phyloP scores from a whole-genome alignment of 768 basidiomycete species.

The Boletellus ananiceps region DNA sequence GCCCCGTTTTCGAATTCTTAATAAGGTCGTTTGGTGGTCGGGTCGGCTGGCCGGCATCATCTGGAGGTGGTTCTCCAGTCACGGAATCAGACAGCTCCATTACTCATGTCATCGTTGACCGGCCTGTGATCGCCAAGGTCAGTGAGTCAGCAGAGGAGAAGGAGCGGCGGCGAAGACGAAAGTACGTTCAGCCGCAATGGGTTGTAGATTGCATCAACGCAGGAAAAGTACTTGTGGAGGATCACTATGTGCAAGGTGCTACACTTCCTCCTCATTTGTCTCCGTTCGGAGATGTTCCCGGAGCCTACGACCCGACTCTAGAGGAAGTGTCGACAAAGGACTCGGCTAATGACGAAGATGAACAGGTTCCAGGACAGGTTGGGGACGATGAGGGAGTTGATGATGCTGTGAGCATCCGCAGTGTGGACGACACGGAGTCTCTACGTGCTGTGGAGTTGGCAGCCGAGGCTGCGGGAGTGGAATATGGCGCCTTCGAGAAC shows the following conservation, averaged over 20 bases:
- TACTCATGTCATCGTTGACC: slow-evolving; percentile 93
- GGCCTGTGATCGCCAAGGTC: slow-evolving; percentile 54
- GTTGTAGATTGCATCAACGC: slow-evolving; percentile 93
- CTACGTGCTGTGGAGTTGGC: slow-evolving; percentile 85
- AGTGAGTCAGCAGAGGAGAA: slow-evolving; percentile 55
- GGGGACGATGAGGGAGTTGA: slow-evolving; percentile 27
- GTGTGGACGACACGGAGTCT: slow-evolving; percentile 55
- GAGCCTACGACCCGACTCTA: slow-evolving; percentile 66
- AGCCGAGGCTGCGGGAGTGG: slow-evolving; percentile 84
- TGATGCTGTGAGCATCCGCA: slow-evolving; percentile 29
- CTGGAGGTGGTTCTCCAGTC: slow-evolving; percentile 77
- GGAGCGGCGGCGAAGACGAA: slow-evolving; percentile 62
- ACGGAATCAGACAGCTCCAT: slow-evolving; percentile 76
- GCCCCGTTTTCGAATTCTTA: slow-evolving; percentile 91
- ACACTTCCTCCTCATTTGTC: slow-evolving; percentile 91
- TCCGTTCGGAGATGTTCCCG: slow-evolving; percentile 83
- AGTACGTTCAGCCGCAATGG: slow-evolving; percentile 97
- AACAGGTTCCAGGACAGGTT: slow-evolving; percentile 16
- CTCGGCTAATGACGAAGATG: slow-evolving; percentile 28
- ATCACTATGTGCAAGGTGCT: slow-evolving; percentile 79
- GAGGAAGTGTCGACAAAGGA: slow-evolving; percentile 29
- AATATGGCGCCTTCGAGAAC: slow-evolving; percentile 74
- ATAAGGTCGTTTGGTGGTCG: slow-evolving; percentile 89
- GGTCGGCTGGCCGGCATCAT: slow-evolving; percentile 83
- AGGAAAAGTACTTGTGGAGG: slow-evolving; percentile 78